These are phyloP conservation scores for Penicillium macrosclerotiorum DNA, from an alignment of 495 filamentous ascomycete genomes.

Conservation along the genomic window DNA sequence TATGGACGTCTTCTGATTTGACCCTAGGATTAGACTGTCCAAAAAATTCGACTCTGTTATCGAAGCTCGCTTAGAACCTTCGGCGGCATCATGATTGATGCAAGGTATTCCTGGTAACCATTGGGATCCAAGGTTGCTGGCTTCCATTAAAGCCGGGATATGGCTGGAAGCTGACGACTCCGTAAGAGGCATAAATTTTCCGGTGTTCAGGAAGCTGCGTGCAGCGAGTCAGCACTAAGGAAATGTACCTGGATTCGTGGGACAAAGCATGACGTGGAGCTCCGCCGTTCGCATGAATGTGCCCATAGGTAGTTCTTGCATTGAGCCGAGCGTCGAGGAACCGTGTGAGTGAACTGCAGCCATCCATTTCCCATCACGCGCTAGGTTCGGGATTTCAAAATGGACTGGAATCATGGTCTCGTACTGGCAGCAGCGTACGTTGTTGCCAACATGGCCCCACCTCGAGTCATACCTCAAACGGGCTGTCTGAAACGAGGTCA, in stretches of 20 bases:
- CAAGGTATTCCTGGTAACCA: constrained; percentile 12
- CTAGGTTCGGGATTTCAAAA: constrained; percentile 22
- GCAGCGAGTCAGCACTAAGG: constrained; percentile 14
- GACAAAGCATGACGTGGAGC: not conserved
- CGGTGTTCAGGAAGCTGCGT: not conserved
- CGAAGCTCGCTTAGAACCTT: no score
- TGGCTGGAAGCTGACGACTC: constrained; percentile 2
- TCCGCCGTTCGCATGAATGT: not conserved
- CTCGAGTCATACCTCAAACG: constrained; percentile 2
- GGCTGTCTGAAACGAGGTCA: constrained; percentile 13
- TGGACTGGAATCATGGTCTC: constrained; percentile 14
- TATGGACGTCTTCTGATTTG: no score
- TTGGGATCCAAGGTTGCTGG: constrained; percentile 10
- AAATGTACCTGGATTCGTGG: constrained; percentile 11
- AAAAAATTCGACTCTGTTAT: not conserved
- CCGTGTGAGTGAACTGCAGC: constrained; percentile 18
- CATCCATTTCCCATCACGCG: constrained; percentile 24
- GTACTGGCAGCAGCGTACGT: constrained; percentile 12
- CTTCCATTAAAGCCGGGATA: no score
- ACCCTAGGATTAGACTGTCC: constrained; percentile 13
- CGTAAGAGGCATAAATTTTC: constrained; percentile 5
- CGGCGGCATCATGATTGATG: constrained; percentile 1
- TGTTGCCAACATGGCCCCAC: constrained; percentile 3
- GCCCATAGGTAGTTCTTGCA: not conserved
- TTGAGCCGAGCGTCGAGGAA: constrained; percentile 2